phyloP scores from a whole-genome alignment of 441 rosid species.

The Viola pubescens region DNA sequence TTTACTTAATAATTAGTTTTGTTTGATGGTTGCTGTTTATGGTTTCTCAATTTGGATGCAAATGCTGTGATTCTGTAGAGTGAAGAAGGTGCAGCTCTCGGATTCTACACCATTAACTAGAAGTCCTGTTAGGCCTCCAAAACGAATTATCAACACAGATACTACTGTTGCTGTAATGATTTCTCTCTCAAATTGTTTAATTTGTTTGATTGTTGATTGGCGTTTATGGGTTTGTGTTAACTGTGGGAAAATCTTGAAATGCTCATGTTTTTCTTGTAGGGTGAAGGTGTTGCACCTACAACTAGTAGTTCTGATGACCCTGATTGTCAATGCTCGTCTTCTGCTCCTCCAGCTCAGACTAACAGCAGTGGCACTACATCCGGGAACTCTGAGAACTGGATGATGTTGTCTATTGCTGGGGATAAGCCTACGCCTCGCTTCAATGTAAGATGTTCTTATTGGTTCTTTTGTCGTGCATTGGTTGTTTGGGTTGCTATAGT shows the following conservation, averaged over 20 bases:
- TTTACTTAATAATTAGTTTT: not conserved
- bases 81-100: slow-evolving; percentile 91
- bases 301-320: slow-evolving; percentile 43
- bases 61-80: slow-evolving; percentile 33
- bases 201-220: slow-evolving; percentile 15
- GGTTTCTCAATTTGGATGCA: slow-evolving; percentile 10
- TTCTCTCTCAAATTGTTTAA: not conserved
- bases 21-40: not conserved
- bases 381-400: slow-evolving; percentile 74
- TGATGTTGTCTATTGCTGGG: slow-evolving; percentile 66
- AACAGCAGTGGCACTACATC: slow-evolving; percentile 24
- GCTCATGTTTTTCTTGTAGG: slow-evolving; percentile 29
- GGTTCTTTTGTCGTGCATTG: not conserved
- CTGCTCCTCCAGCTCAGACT: slow-evolving; percentile 33
- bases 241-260: slow-evolving; percentile 13
- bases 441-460: slow-evolving; percentile 40
- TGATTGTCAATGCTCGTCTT: slow-evolving; percentile 42
- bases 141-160: slow-evolving; percentile 22
- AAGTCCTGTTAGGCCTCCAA: slow-evolving; percentile 70
- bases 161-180: slow-evolving; percentile 47
- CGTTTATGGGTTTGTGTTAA: slow-evolving; percentile 1
- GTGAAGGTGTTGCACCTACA: slow-evolving; percentile 38
- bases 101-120: slow-evolving; percentile 58
- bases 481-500: not conserved
- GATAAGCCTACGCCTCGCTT: slow-evolving; percentile 78